Conservation (phyloP, 306 rosid genomes). For the Cicer yamashitae region DNA sequence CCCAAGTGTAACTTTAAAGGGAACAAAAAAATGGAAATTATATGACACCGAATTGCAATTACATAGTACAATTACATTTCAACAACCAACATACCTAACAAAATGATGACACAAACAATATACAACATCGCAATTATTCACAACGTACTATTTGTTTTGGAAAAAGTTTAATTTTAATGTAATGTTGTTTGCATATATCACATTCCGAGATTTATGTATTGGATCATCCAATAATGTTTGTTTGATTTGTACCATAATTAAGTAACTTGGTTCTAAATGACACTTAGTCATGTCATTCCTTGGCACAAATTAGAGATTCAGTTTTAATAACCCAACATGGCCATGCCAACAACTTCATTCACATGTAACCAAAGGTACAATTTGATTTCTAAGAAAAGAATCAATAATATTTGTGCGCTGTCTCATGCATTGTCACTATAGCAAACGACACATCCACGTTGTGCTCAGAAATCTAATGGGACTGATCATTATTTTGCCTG, state of each 20-base stretch:
- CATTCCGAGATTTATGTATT: constrained; percentile 43
- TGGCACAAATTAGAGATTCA: constrained; percentile 31
- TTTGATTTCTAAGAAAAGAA: constrained; percentile 45
- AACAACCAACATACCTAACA: constrained; percentile 74
- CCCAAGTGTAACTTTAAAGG: constrained; percentile 70
- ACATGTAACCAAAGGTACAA: constrained; percentile 47
- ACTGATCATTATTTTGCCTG: constrained; percentile 48
- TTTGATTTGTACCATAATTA: constrained; percentile 47
- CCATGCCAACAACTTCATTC: constrained; percentile 47
- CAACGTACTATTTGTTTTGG: constrained; percentile 39
- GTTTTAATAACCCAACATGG: constrained; percentile 45
- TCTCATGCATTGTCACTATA: constrained; percentile 70
- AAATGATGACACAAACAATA: constrained; percentile 50
- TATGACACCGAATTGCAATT: constrained; percentile 45
- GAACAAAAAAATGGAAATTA: constrained; percentile 54
- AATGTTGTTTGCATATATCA: constrained; percentile 43
- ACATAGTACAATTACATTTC: constrained; percentile 57
- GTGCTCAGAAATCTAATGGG: constrained; percentile 51
- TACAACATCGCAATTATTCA: constrained; percentile 50
- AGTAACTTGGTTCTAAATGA: constrained; percentile 46
- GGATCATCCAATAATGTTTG: constrained; percentile 46
- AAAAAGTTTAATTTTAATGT: constrained; percentile 31
- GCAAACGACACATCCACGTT: constrained; percentile 71
- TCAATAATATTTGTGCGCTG: constrained; percentile 44
- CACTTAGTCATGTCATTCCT: constrained; percentile 60